Base-by-base conservation (phyloP, 75 land plant species). In the Adiantum capillusveneris region DNA sequence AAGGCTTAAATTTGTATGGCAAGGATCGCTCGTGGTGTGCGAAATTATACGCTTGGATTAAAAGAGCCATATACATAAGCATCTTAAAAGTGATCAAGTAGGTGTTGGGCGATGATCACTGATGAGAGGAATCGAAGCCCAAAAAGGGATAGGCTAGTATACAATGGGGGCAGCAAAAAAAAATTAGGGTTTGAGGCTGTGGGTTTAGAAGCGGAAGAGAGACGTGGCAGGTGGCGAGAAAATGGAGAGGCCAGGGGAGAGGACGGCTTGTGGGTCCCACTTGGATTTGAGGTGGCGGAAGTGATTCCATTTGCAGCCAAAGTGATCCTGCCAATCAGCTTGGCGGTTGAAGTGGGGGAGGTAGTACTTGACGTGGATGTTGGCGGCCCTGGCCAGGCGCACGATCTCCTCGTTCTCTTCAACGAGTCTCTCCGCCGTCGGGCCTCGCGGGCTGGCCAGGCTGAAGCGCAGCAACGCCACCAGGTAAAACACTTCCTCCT, bases 191-290 rank as follows among this genome's bases (percentile, higher is more conserved):
- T n/a, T n/a, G n/a, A n/a, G n/a, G n/a, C n/a, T n/a, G n/a, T n/a
- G n/a, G n/a, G n/a, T n/a, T n/a, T 34, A 34, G 37, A 3, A 34
- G 37, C 37, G 9, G 37, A 34, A 34, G 37, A 34, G n/a, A n/a
- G n/a, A n/a, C n/a, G n/a, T 34, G 37, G 3, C 9, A 6, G 49
- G 17, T 46, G 49, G 21, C 3, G 67, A 65, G 65, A 90, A 90
- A 25, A 90, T 83, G 50, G 73, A 76, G 42, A 84, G 92, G 0
- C 92, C 88, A 11, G 88, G 85, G 20, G 80, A 76, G 26, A 87
- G 76, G 56, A 87, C 74, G 18, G 80, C 73, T 56, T 75, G 31
- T 39, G 88, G 92, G 51, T 87, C 92, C 63, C 75, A 87, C 1
- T 45, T 42, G 16, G 45, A 30, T 58, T 87, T 81, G 43, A 68